Evolutionary conservation across 495 filamentous ascomycete genomes (phyloP).

Genomic region (Rostrohypoxylon terebratum): DNA sequence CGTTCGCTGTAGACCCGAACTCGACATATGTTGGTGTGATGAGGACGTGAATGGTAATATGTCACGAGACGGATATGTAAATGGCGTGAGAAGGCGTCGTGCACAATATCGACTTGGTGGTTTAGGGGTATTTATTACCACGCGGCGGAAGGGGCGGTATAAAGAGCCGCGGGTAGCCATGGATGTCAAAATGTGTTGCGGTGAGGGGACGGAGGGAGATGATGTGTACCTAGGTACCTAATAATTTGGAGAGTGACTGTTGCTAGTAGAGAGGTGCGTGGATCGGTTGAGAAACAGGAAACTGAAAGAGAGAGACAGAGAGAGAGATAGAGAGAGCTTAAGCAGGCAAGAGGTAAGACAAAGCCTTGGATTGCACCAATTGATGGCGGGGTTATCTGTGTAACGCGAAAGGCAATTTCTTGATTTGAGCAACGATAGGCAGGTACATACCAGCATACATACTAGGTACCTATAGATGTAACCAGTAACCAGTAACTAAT

Average conservation of each 20-base stretch:
- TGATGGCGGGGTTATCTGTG: neutral
- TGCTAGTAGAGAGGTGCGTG: neutral
- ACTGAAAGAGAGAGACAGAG: neutral
- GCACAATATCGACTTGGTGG: neutral
- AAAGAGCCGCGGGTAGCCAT: neutral
- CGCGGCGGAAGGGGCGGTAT: neutral
- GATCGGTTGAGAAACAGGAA: neutral
- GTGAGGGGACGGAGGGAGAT: neutral
- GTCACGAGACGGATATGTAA: neutral
- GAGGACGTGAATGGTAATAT: neutral
- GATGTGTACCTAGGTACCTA: too few relatives aligned
- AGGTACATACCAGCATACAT: too few relatives aligned
- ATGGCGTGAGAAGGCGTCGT: neutral
- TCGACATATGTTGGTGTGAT: neutral
- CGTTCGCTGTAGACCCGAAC: neutral
- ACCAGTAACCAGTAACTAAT: too few relatives aligned
- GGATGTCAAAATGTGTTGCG: neutral
- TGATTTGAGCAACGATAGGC: too few relatives aligned
- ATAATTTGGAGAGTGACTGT: neutral
- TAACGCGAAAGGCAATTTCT: neutral
- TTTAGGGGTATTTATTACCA: neutral
- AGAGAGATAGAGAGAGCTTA: neutral
- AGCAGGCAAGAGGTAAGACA: neutral
- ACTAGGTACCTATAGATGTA: too few relatives aligned
- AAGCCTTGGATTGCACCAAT: neutral